These are phyloP conservation scores for Trichoderma oligosporum DNA, from an alignment of 2,329 filamentous ascomycete species.

Conservation along the genomic window DNA sequence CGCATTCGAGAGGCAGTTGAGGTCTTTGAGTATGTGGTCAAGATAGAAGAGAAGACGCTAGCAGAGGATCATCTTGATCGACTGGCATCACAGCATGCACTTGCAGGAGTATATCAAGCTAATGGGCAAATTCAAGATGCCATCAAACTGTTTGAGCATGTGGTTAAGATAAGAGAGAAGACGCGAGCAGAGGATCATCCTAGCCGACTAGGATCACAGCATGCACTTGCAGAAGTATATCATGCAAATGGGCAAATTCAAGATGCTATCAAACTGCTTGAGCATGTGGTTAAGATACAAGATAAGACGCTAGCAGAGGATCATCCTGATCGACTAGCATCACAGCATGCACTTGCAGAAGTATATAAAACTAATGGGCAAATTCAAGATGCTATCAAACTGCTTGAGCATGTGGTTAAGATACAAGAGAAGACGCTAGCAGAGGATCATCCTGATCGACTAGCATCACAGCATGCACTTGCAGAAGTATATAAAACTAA, in stretches of 20 bases:
- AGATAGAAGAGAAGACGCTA: constrained; percentile 5
- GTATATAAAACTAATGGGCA: neutral
- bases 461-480: constrained; percentile 11
- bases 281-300: constrained; percentile 3
- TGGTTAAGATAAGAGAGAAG: neutral
- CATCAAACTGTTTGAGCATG: constrained; percentile 13
- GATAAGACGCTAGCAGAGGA: constrained; percentile 12
- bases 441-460: neutral
- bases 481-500: neutral
- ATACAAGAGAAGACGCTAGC: neutral
- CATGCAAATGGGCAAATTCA: neutral
- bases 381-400: constrained; percentile 4
- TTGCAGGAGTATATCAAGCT: constrained; percentile 14
- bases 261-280: constrained; percentile 16
- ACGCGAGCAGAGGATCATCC: constrained; percentile 16
- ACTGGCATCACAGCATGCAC: constrained; percentile 6
- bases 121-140: constrained; percentile 7
- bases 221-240: neutral
- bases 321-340: constrained; percentile 12
- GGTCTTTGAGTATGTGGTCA: constrained; percentile 26
- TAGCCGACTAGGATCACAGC: constrained; percentile 8
- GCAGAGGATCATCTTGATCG: constrained; percentile 12
- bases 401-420: constrained; percentile 13
- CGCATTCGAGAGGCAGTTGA: constrained; percentile 25
- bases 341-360: neutral